Conservation (phyloP, 176 grass and related monocot genomes). For the Oryza coarctata region DNA sequence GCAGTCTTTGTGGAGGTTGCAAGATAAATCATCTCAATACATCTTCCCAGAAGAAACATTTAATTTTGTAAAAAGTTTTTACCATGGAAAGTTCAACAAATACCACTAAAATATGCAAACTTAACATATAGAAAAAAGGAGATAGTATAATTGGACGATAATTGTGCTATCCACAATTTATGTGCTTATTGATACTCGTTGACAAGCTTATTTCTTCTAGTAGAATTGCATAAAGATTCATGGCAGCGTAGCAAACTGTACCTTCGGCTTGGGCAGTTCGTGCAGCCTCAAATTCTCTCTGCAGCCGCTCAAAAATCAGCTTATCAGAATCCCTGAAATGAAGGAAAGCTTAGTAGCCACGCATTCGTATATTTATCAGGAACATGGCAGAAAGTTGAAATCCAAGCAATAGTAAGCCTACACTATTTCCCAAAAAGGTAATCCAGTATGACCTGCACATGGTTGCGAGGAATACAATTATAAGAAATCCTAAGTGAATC, state of each 20-base stretch:
- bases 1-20: neutral
- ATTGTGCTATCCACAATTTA: neutral
- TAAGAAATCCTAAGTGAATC: neutral
- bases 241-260: slow-evolving; percentile 24
- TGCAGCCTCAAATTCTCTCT: slow-evolving; percentile 85
- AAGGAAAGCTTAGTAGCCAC: slow-evolving; percentile 14
- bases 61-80: slow-evolving; percentile 27
- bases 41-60: neutral
- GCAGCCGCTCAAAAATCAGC: slow-evolving; percentile 84
- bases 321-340: slow-evolving; percentile 88
- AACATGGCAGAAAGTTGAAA: neutral
- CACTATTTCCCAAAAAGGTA: neutral
- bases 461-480: neutral
- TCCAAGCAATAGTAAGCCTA: neutral
- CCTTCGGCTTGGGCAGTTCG: slow-evolving; percentile 77
- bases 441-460: neutral
- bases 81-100: neutral
- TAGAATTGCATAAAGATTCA: slow-evolving; percentile 10
- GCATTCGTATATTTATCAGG: neutral
- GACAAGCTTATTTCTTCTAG: slow-evolving; percentile 19
- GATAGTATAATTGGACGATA: neutral
- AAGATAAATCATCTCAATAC: neutral
- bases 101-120: neutral
- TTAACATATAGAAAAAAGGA: neutral
- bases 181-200: neutral